These are phyloP conservation scores for Limtongia smithiae DNA, from an alignment of 805 yeast species.

Conservation along the genomic window DNA sequence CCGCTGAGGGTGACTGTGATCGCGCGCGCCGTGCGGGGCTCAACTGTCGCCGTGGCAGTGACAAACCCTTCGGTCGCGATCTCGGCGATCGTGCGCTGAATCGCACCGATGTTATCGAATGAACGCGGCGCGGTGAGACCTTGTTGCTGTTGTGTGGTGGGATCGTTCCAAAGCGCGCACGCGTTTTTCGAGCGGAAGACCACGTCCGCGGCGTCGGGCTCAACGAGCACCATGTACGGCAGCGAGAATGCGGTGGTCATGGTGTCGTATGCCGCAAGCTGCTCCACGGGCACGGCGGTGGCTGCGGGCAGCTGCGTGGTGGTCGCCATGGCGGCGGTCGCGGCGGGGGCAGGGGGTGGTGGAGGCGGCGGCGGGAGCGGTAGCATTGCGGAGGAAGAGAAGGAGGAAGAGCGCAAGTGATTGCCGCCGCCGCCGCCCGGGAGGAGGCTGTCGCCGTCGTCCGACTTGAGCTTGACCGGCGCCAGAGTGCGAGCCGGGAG, in stretches of 20 bases:
- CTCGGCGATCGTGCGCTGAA: conserved; percentile 4
- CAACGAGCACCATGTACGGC: conserved; percentile 26
- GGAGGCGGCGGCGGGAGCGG: too few species aligned
- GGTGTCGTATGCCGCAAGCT: conserved; percentile 11
- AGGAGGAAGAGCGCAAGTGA: too few species aligned
- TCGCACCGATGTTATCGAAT: conserved; percentile 20
- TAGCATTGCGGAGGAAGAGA: too few species aligned
- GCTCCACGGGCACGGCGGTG: background rate
- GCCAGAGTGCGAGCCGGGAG: too few species aligned
- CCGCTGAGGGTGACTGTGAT: conserved; percentile 24
- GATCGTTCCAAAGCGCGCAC: conserved; percentile 26
- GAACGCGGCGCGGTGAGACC: background rate
- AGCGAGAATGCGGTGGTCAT: conserved; percentile 25
- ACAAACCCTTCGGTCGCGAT: conserved; percentile 7
- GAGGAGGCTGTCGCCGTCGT: too few species aligned
- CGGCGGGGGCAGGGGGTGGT: background rate
- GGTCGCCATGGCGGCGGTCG: background rate
- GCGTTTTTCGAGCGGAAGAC: conserved; percentile 22
- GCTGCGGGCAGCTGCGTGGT: background rate
- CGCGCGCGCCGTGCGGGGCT: conserved; percentile 3
- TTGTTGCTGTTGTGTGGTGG: background rate
- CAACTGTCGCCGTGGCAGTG: conserved; percentile 8
- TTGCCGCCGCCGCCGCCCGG: too few species aligned
- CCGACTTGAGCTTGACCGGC: too few species aligned
- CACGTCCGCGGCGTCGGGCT: conserved; percentile 21